Conservation (phyloP, 2,329 filamentous ascomycete species). For the Rachicladosporium sp. region DNA sequence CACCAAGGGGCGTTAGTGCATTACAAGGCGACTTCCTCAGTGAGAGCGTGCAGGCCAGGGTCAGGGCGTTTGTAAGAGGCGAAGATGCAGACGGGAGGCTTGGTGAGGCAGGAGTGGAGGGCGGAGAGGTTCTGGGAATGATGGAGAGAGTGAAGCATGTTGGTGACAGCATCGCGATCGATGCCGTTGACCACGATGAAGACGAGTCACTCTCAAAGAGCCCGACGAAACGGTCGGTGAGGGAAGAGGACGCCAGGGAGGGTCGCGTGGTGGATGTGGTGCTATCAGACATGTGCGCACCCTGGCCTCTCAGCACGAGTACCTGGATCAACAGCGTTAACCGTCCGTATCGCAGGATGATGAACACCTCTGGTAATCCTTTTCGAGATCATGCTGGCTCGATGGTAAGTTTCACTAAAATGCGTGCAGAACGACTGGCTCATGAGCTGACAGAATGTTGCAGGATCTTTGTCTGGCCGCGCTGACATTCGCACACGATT, state of each 20-base stretch:
- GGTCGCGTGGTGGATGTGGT: slow-evolving; percentile 73
- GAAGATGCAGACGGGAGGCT: slow-evolving; percentile 14
- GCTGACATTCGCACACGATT: slow-evolving; percentile 73
- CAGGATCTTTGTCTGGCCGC: slow-evolving; percentile 86
- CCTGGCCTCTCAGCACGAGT: slow-evolving; percentile 50
- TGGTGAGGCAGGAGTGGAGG: slow-evolving; percentile 23
- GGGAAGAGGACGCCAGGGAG: slow-evolving; percentile 24
- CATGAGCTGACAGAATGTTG: slow-evolving; percentile 1
- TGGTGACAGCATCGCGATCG: slow-evolving; percentile 1
- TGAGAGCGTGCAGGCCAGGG: slow-evolving; percentile 57
- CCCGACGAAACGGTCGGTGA: slow-evolving; percentile 18
- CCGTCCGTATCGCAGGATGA: slow-evolving; percentile 96
- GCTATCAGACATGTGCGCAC: slow-evolving; percentile 97
- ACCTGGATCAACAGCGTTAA: slow-evolving; percentile 81
- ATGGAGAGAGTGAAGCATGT: slow-evolving; percentile 51
- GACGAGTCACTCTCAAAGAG: slow-evolving; percentile 5
- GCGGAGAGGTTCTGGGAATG: slow-evolving; percentile 42
- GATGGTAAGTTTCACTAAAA: slow-evolving; percentile 54
- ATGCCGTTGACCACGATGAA: background rate
- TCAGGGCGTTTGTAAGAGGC: slow-evolving; percentile 60
- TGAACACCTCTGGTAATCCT: slow-evolving; percentile 86
- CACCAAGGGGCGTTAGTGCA: slow-evolving; percentile 80
- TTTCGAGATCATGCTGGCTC: slow-evolving; percentile 86
- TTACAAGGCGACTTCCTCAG: slow-evolving; percentile 92
- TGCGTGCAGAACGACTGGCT: background rate